Evolutionary conservation across 2,329 filamentous ascomycete genomes (phyloP), one percentile per base, ranked within the genome.

Genomic region (Arthrobotrys megalospora): DNA sequence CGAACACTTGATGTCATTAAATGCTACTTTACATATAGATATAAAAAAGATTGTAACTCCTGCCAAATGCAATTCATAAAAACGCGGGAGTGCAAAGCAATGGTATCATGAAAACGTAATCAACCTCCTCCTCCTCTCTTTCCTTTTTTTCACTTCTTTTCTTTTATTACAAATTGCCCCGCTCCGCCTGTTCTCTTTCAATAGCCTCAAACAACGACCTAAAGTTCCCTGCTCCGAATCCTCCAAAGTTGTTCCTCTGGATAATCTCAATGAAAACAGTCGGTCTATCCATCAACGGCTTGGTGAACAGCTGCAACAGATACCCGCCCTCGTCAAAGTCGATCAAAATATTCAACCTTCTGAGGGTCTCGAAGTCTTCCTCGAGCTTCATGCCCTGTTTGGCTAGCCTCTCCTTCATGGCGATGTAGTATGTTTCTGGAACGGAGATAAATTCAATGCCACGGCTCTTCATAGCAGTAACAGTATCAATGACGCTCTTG

Each of bases 221-320:
- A 86, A 97, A 97, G 85, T 97, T 98, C 0, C 95, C 95, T 0
- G 94, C 95, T 3, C 95, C 94, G 82, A 97, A 97, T 0, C 95
- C 95, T 36, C 92, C 91, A 84, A 97, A 97, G 80, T 93, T 91
- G 82, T 96, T 91, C 72, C 94, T 87, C 87, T 97, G 94, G 82
- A 97, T 97, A 82, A 97, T 97, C 88, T 97, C 95, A 80, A 97
- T 90, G 83, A 97, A 97, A 32, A 97, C 94, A 2, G 95, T 97
- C 24, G 95, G 95, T 11, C 95, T 90, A 85, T 97, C 94, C 91
- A 97, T 93, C 81, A 97, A 85, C 80, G 95, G 95, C 89, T 88
- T 88, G 0, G 87, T 88, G 80, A 88, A 88, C 1, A 88, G 82
- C 83, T 91, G 90, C 80, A 91, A 80, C 80, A 97, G 85, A 85